phyloP scores from a whole-genome alignment of 768 basidiomycete genomes.

The Mycena crocata region DNA sequence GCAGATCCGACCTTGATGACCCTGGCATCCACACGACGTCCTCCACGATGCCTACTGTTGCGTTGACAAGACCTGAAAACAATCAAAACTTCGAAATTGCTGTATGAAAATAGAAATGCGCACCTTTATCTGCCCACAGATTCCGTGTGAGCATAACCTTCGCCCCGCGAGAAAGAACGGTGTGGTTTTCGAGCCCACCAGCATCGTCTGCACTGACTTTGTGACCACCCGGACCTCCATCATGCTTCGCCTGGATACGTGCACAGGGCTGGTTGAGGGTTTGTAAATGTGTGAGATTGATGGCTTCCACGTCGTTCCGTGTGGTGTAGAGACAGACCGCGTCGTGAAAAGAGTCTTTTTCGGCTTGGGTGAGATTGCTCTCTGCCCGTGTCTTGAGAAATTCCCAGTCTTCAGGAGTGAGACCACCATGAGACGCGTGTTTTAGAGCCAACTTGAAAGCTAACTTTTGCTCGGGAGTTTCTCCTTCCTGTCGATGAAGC shows the following conservation, averaged over 20 bases:
- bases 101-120: background rate
- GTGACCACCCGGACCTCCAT: background rate
- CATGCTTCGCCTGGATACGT: constrained; percentile 5
- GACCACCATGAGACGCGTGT: constrained; percentile 9
- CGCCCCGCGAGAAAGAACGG: constrained; percentile 1
- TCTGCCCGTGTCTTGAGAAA: constrained; percentile 3
- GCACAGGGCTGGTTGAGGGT: constrained; percentile 16
- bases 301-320: constrained; percentile 11
- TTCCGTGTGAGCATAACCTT: constrained; percentile 25
- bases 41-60: constrained; percentile 21
- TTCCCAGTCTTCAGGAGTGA: constrained; percentile 10
- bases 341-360: constrained; percentile 1
- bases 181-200: constrained; percentile 14
- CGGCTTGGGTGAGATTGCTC: background rate
- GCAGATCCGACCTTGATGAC: constrained; percentile 20
- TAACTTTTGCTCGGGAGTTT: background rate
- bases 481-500: constrained; percentile 4
- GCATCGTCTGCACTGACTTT: constrained; percentile 11
- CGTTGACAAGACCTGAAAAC: constrained; percentile 25
- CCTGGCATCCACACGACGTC: constrained; percentile 27
- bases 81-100: too few relatives aligned
- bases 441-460: background rate
- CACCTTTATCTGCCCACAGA: constrained; percentile 14
- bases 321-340: constrained; percentile 23
- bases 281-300: constrained; percentile 1